Conservation (phyloP, 768 basidiomycete genomes). For the Trametes elegans region DNA sequence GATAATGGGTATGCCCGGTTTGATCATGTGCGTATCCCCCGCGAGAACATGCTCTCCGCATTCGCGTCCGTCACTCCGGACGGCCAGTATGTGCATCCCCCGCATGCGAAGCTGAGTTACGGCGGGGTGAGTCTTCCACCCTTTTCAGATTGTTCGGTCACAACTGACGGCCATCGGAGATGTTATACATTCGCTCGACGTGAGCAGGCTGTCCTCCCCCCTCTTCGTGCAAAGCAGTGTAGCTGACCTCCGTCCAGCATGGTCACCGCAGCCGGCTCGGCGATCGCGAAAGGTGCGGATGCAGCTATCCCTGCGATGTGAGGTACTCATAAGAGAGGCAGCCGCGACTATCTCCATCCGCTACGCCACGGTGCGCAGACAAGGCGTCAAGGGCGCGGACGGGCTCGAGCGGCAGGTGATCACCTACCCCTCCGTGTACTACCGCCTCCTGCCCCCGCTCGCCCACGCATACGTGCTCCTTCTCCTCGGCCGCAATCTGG, state of each 20-base stretch:
- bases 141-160: neutral
- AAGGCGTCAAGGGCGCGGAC: conserved; percentile 50
- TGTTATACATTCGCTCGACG: conserved; percentile 72
- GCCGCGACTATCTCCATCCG: conserved; percentile 65
- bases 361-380: conserved; percentile 70
- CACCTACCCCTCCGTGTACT: conserved; percentile 69
- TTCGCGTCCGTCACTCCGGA: conserved; percentile 69
- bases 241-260: conserved; percentile 42
- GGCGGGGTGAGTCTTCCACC: conserved; percentile 53
- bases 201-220: conserved; percentile 29
- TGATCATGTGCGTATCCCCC: conserved; percentile 62
- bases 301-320: neutral
- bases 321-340: conserved; percentile 18
- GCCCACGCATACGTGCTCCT: conserved; percentile 71
- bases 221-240: neutral
- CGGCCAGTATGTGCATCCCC: conserved; percentile 62
- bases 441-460: conserved; percentile 69
- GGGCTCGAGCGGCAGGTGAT: conserved; percentile 68
- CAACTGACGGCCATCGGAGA: conserved; percentile 39
- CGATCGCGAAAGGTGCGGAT: conserved; percentile 57
- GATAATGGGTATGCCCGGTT: conserved; percentile 75
- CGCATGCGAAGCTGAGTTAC: conserved; percentile 73
- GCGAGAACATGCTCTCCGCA: conserved; percentile 70
- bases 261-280: conserved; percentile 61
- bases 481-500: conserved; percentile 56